Conservation (phyloP, 768 basidiomycete genomes). For the Rhizopogon vinicolor region DNA sequence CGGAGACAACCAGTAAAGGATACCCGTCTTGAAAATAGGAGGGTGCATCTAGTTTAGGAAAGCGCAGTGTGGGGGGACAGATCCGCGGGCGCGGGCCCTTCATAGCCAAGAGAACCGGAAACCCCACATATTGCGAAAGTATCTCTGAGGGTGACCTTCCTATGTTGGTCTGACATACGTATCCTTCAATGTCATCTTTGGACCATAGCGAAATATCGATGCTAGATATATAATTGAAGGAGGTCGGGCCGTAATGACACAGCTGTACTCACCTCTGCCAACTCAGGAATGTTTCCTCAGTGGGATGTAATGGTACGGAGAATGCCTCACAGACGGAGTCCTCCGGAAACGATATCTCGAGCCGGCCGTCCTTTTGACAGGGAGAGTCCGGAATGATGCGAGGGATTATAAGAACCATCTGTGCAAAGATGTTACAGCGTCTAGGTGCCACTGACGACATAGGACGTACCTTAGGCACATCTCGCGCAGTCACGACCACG, state of each 20-base stretch:
- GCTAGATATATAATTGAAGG: constrained; percentile 26
- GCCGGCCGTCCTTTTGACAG: constrained; percentile 40
- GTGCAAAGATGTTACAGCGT: neutral
- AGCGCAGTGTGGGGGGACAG: constrained; percentile 45
- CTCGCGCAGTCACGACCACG: constrained; percentile 62
- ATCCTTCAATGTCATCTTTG: constrained; percentile 52
- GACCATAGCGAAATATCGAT: constrained; percentile 51
- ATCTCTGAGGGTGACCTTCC: constrained; percentile 46
- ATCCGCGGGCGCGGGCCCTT: constrained; percentile 58
- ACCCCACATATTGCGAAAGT: constrained; percentile 58
- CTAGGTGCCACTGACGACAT: neutral
- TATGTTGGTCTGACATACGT: constrained; percentile 48
- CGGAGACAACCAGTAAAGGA: constrained; percentile 62
- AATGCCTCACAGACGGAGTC: constrained; percentile 56
- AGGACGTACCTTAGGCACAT: constrained; percentile 46
- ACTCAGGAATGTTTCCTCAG: constrained; percentile 36
- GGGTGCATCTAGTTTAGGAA: constrained; percentile 54
- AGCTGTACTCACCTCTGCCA: constrained; percentile 53
- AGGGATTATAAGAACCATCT: constrained; percentile 71
- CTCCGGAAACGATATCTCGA: constrained; percentile 57
- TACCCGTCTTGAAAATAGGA: constrained; percentile 68
- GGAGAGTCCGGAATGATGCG: constrained; percentile 42
- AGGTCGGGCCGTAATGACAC: neutral
- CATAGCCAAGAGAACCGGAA: constrained; percentile 56
- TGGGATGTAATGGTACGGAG: constrained; percentile 53